These are phyloP conservation scores for Botrytis fragariae DNA, from an alignment of 2,329 filamentous ascomycete species.

Conservation along the genomic window DNA sequence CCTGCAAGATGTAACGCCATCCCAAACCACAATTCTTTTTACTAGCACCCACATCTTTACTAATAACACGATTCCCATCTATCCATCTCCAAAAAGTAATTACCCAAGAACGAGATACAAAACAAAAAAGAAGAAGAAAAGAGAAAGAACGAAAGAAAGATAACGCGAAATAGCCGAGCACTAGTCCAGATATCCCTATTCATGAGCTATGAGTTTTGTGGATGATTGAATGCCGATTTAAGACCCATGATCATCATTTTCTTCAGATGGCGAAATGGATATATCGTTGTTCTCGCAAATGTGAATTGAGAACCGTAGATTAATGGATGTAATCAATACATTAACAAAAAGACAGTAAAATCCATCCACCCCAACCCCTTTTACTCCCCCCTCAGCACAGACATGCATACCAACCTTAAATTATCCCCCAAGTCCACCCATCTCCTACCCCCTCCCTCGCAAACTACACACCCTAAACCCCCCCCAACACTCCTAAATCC, in stretches of 20 bases:
- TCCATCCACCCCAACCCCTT: not conserved
- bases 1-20: not conserved
- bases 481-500: not conserved
- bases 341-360: fast-evolving
- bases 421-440: not conserved
- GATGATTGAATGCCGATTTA: not conserved
- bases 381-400: not conserved
- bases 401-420: not conserved
- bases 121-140: not conserved
- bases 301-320: not conserved
- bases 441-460: not conserved
- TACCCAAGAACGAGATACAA: not conserved
- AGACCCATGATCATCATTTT: not conserved
- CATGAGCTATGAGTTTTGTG: not conserved
- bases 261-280: not conserved
- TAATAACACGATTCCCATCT: not conserved
- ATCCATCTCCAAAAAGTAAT: fast-evolving
- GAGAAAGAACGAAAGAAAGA: not conserved
- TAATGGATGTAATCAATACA: not conserved
- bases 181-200: not conserved
- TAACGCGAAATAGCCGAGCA: not conserved
- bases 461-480: not conserved
- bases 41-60: not conserved
- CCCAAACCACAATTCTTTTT: not conserved
- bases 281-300: fast-evolving